These are phyloP conservation scores for Phytophthora palmivora DNA, from an alignment of 352 stramenopile genomes.

Conservation along the genomic window DNA sequence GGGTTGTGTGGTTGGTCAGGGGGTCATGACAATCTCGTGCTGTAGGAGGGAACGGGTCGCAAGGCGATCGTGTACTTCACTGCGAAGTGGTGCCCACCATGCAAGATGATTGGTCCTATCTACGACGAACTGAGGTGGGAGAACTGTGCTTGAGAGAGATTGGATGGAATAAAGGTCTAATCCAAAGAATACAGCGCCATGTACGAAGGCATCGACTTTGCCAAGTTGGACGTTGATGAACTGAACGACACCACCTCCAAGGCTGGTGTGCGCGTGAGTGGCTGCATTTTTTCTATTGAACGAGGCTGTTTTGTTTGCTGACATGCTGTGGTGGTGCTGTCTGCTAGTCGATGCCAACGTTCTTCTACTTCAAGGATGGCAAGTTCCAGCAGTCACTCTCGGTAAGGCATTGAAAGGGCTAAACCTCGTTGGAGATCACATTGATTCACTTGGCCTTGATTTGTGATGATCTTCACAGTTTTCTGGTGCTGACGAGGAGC, in stretches of 20 bases:
- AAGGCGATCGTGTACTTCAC: constrained; percentile 92
- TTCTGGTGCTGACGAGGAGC: constrained; percentile 80
- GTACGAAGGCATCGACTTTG: constrained; percentile 79
- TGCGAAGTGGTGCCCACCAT: constrained; percentile 91
- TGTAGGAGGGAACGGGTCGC: constrained; percentile 62
- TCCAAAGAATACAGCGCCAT: constrained; percentile 55
- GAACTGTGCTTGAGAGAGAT: background rate
- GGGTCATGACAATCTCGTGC: background rate
- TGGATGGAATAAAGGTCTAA: too few relatives aligned
- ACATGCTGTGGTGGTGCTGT: constrained; percentile 7
- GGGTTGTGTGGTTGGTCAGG: background rate
- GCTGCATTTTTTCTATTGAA: background rate
- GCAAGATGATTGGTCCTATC: constrained; percentile 91
- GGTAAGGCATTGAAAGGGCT: constrained; percentile 45
- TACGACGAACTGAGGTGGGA: constrained; percentile 86
- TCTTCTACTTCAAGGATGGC: constrained; percentile 86
- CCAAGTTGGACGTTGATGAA: constrained; percentile 88
- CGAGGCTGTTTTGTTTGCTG: background rate
- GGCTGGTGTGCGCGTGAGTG: constrained; percentile 81
- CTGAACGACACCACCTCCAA: constrained; percentile 81
- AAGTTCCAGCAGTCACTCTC: constrained; percentile 81
- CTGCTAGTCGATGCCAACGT: constrained; percentile 87
- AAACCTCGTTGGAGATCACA: constrained; percentile 4
- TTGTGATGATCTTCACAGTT: constrained; percentile 50
- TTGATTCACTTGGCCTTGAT: constrained; percentile 16